Percentiles rank a stretch among this genome's conserved stretches.
Conservation (phyloP, 306 rosid genomes). For the Luffa acutangula region DNA sequence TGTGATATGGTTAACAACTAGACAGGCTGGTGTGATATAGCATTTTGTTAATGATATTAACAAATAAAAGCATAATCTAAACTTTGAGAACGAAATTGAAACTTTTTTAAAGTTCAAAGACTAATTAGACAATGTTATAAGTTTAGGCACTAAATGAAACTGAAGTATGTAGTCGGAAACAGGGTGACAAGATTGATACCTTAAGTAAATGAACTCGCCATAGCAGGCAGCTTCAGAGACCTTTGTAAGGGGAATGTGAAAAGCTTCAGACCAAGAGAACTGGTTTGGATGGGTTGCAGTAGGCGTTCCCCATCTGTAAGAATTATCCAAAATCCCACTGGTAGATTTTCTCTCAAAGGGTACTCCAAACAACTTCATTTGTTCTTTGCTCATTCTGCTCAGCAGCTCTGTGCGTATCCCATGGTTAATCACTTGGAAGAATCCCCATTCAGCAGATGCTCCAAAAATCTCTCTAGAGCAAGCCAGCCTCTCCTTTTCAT, state of each 20-base stretch:
- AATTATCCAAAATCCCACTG: slow-evolving; percentile 49
- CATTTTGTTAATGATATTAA: background rate
- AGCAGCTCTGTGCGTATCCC: slow-evolving; percentile 51
- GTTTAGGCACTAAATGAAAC: background rate
- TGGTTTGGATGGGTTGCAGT: slow-evolving; percentile 57
- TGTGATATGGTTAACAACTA: background rate
- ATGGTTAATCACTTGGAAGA: slow-evolving; percentile 81
- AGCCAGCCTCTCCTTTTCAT: slow-evolving; percentile 28
- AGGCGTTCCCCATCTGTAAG: slow-evolving; percentile 80
- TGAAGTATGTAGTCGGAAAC: background rate
- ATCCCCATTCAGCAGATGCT: slow-evolving; percentile 82
- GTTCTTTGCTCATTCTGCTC: slow-evolving; percentile 50
- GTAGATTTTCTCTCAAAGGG: slow-evolving; percentile 55
- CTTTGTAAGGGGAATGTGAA: slow-evolving; percentile 80
- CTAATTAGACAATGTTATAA: background rate
- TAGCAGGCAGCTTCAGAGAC: slow-evolving; percentile 54
- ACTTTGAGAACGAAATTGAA: background rate
- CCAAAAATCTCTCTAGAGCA: slow-evolving; percentile 46
- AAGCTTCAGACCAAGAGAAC: slow-evolving; percentile 93
- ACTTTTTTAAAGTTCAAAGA: background rate
- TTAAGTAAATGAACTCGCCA: slow-evolving; percentile 54
- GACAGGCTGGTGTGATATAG: background rate
- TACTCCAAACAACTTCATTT: slow-evolving; percentile 44
- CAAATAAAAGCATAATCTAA: background rate
- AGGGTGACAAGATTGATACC: slow-evolving; percentile 27